A percentile compares a stretch with the other conserved stretches of the same genome.
Conservation (phyloP, 495 filamentous ascomycete species). For the Hypoxylon intermedium region DNA sequence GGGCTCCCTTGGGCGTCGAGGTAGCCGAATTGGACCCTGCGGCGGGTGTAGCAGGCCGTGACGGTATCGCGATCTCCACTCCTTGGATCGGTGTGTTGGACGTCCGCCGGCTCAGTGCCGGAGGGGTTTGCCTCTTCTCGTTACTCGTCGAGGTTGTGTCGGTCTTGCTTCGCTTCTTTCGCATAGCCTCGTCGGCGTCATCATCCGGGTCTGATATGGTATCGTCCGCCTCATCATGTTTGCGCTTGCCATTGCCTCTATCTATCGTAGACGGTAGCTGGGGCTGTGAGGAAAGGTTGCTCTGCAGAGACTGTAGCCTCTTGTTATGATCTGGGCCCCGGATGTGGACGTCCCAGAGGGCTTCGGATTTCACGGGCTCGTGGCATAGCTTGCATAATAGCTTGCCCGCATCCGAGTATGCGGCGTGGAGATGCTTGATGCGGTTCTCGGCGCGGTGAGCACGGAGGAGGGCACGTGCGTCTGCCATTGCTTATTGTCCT, state of each 20-base stretch:
- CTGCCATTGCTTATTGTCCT: constrained; percentile 69
- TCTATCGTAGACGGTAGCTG: constrained; percentile 14
- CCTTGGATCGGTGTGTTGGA: constrained; percentile 53
- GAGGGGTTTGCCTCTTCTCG: constrained; percentile 44
- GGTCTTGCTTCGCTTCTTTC: constrained; percentile 53
- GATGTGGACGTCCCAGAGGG: constrained; percentile 66
- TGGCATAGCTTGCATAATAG: constrained; percentile 67
- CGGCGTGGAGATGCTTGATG: constrained; percentile 69
- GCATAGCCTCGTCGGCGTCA: constrained; percentile 48
- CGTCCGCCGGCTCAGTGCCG: constrained; percentile 40
- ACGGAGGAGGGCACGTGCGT: constrained; percentile 81
- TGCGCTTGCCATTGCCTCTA: constrained; percentile 45
- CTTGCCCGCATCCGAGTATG: constrained; percentile 66
- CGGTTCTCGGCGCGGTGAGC: constrained; percentile 80
- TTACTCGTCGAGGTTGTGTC: constrained; percentile 27
- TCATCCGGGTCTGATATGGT: constrained; percentile 39
- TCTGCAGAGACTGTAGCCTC: constrained; percentile 40
- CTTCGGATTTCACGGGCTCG: constrained; percentile 65
- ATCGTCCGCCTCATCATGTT: constrained; percentile 50
- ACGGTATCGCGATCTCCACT: constrained; percentile 63
- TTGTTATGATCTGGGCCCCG: constrained; percentile 56
- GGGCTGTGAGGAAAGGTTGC: background rate
- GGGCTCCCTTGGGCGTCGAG: constrained; percentile 44
- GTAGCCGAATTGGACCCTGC: constrained; percentile 37
- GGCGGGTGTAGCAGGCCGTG: constrained; percentile 59